A percentile compares a stretch with the other conserved stretches of the same genome.
These are phyloP conservation scores for Hyaloscypha hepaticicola DNA, from an alignment of 495 filamentous ascomycete species.

Conservation along the genomic window DNA sequence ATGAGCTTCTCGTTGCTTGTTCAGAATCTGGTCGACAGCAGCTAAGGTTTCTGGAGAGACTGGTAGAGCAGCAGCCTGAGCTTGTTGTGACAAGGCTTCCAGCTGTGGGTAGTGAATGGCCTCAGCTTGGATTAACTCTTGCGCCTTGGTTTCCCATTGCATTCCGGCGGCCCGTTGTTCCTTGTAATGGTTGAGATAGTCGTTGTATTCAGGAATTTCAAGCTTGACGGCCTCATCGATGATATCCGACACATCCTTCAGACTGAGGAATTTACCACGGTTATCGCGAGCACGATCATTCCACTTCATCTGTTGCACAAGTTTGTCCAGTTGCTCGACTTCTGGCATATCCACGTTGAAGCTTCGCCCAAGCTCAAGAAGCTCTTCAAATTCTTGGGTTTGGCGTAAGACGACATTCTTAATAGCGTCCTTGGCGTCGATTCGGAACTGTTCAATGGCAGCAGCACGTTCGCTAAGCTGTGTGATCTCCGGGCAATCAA, in stretches of 20 bases:
- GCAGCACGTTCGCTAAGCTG: slow-evolving; percentile 84
- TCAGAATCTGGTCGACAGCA: slow-evolving; percentile 85
- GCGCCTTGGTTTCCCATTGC: slow-evolving; percentile 90
- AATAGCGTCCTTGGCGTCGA: slow-evolving; percentile 69
- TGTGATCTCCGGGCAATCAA: slow-evolving; percentile 91
- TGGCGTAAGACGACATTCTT: slow-evolving; percentile 55
- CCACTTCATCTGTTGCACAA: slow-evolving; percentile 87
- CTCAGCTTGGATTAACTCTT: slow-evolving; percentile 85
- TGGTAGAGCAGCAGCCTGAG: slow-evolving; percentile 70
- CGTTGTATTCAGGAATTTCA: slow-evolving; percentile 72
- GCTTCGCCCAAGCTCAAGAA: slow-evolving; percentile 80
- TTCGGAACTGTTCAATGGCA: slow-evolving; percentile 83
- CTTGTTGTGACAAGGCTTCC: slow-evolving; percentile 79
- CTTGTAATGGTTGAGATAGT: slow-evolving; percentile 70
- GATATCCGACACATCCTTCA: slow-evolving; percentile 75
- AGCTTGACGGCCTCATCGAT: slow-evolving; percentile 74
- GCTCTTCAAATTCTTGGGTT: slow-evolving; percentile 78
- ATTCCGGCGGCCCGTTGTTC: slow-evolving; percentile 74
- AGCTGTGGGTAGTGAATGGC: slow-evolving; percentile 90
- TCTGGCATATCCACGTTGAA: slow-evolving; percentile 97
- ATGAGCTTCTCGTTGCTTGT: slow-evolving; percentile 94
- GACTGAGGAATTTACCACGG: slow-evolving; percentile 59
- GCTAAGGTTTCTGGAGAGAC: slow-evolving; percentile 79
- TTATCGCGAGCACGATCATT: slow-evolving; percentile 70
- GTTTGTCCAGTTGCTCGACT: slow-evolving; percentile 76